Conservation (phyloP, 176 grass and related monocot genomes). For the Tuctoria greenei region DNA sequence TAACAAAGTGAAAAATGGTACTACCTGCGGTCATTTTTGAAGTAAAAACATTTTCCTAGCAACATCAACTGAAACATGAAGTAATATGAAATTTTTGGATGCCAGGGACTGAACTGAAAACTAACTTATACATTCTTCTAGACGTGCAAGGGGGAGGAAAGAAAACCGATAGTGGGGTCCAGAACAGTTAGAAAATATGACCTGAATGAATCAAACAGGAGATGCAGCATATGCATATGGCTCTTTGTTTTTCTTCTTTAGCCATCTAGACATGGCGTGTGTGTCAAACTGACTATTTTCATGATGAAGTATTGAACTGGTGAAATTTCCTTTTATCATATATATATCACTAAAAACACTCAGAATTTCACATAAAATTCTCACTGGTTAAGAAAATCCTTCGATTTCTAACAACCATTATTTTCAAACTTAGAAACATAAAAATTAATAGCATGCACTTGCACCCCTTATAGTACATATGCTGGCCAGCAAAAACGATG, state of each 20-base stretch:
- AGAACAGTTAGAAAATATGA: neutral
- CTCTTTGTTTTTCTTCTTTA: neutral
- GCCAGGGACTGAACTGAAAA: neutral
- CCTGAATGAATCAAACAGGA: neutral
- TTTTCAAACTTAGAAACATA: constrained; percentile 9
- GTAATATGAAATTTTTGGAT: neutral
- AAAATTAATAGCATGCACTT: neutral
- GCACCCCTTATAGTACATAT: neutral
- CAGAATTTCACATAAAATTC: neutral
- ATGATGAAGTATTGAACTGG: neutral
- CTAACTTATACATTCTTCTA: neutral
- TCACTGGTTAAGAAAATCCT: neutral
- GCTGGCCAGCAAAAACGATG: constrained; percentile 12
- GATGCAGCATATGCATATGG: neutral
- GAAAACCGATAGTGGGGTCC: neutral
- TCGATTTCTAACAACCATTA: constrained; percentile 1
- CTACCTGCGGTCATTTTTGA: neutral
- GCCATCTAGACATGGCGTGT: too few species aligned
- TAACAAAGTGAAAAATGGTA: neutral
- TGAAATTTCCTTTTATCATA: neutral
- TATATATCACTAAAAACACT: neutral
- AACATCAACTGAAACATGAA: neutral
- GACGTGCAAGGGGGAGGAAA: neutral
- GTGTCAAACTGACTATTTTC: too few species aligned
- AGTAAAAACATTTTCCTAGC: neutral